Base-by-base conservation (phyloP, 2,329 filamentous ascomycete genomes). In the Thelonectria rubi region DNA sequence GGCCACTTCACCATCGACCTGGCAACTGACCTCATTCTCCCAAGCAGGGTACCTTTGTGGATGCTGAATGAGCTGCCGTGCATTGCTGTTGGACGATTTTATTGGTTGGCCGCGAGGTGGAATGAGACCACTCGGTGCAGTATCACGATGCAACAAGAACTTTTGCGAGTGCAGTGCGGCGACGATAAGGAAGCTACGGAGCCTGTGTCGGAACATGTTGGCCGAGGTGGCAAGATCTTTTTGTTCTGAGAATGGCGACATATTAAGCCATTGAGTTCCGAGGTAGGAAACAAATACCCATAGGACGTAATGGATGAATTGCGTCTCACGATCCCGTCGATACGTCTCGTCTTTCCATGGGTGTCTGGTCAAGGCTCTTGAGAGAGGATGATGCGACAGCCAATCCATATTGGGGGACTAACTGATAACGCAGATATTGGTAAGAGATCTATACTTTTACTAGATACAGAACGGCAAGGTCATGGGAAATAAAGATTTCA, bases 1-100 rank as follows among this genome's bases (percentile, higher is more conserved):
- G 32, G 43, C 24, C 18, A 46, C 55, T 43, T 55, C 51, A 55
- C 47, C 40, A 49, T 50, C 46, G 42, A 50, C 52, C 58, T 26
- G 39, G 58, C 46, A 26, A 18, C 37, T 60, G 51, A 60, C 52
- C 39, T 34, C 57, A 55, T 58, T 46, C 5, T 8, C 7, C 6
- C 42, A 11, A 21, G 10, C 42, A 45, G 17, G 42, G 42, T 45
- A 45, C 20, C 11, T 45, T 45, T 45, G 42, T 43, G 14, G 7
- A 42, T 17, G 26, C 26, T 30, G 7, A 24, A 24, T 30, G 26
- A 30, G 26, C 26, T 30, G 26, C 26, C 26, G 26, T 30, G 26
- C 26, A 9, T 30, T 30, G 7, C 26, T 30, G 26, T 6, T 9
- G 5, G 26, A 30, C 5, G 26, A 8, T 37, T 37, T 15, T 14